Conservation (phyloP, 352 stramenopile species). For the Plasmopara viticola region DNA sequence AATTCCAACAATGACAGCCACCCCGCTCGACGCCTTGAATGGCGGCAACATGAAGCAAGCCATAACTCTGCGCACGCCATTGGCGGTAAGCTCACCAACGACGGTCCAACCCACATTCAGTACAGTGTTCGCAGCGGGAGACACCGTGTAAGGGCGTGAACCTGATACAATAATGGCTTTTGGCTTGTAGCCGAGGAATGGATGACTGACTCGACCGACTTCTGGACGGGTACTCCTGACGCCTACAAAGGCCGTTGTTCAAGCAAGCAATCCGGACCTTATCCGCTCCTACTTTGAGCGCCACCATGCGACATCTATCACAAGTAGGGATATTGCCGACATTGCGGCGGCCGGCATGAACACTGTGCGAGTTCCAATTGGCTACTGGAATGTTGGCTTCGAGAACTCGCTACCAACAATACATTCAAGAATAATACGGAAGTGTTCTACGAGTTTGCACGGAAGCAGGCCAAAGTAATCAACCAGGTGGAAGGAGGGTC, state of each 20-base stretch:
- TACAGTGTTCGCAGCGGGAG: constrained; percentile 47
- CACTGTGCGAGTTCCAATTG: constrained; percentile 68
- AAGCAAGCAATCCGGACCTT: constrained; percentile 24
- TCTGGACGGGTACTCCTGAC: constrained; percentile 44
- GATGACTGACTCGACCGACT: constrained; percentile 52
- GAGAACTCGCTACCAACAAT: constrained; percentile 39
- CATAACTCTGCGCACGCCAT: no score
- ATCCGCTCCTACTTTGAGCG: constrained; percentile 39
- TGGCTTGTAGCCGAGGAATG: constrained; percentile 77
- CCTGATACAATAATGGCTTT: constrained; percentile 46
- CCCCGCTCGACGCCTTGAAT: no score
- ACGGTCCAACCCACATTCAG: constrained; percentile 36
- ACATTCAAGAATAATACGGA: constrained; percentile 44
- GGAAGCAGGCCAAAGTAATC: constrained; percentile 48
- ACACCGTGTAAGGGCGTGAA: constrained; percentile 54
- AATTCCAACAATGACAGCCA: no score
- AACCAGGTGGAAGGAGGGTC: constrained; percentile 49
- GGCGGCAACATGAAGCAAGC: no score
- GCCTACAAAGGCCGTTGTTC: constrained; percentile 40
- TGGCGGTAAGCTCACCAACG: no score
- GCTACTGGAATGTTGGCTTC: constrained; percentile 76
- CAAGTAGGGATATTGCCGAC: constrained; percentile 47
- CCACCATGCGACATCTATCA: constrained; percentile 65
- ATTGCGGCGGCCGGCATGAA: constrained; percentile 60
- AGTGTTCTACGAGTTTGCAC: constrained; percentile 44